Evolutionary conservation across 2,329 filamentous ascomycete genomes (phyloP).

Genomic region (Talaromyces sp.): DNA sequence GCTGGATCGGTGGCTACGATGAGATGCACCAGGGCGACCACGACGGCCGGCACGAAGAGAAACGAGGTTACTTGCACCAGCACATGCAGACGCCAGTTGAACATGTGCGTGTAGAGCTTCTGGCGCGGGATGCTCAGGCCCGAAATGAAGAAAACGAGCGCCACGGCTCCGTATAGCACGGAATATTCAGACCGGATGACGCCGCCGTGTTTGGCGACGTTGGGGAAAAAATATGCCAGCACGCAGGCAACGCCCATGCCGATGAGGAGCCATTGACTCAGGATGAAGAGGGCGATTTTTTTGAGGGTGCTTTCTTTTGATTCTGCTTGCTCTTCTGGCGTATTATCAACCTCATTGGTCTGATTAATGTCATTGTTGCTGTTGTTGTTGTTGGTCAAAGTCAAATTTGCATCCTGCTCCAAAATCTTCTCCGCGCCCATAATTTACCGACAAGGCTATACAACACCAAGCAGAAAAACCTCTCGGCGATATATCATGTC

Average conservation of each 20-base stretch:
- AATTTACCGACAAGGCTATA: neutral
- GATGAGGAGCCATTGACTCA: slow-evolving; percentile 62
- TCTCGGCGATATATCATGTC: neutral
- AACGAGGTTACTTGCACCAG: slow-evolving; percentile 66
- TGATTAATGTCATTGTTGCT: neutral
- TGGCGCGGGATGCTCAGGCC: slow-evolving; percentile 63
- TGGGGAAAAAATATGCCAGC: slow-evolving; percentile 52
- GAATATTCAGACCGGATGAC: slow-evolving; percentile 37
- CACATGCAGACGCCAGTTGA: slow-evolving; percentile 64
- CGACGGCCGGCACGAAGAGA: slow-evolving; percentile 59
- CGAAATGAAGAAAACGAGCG: slow-evolving; percentile 66
- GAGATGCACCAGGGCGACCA: slow-evolving; percentile 53
- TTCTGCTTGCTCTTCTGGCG: neutral
- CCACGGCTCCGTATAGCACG: slow-evolving; percentile 64
- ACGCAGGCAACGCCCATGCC: slow-evolving; percentile 53
- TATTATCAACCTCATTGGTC: neutral
- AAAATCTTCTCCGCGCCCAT: neutral
- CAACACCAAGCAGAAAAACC: neutral
- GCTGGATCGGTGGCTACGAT: slow-evolving; percentile 45
- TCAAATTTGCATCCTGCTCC: neutral
- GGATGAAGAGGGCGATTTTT: slow-evolving; percentile 22
- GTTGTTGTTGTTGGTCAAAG: neutral
- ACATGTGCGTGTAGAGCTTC: slow-evolving; percentile 57
- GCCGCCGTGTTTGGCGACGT: slow-evolving; percentile 45
- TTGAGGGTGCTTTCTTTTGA: slow-evolving; percentile 12